These are phyloP conservation scores for Globisporangium middletonii DNA, from an alignment of 352 stramenopile genomes.

Conservation along the genomic window DNA sequence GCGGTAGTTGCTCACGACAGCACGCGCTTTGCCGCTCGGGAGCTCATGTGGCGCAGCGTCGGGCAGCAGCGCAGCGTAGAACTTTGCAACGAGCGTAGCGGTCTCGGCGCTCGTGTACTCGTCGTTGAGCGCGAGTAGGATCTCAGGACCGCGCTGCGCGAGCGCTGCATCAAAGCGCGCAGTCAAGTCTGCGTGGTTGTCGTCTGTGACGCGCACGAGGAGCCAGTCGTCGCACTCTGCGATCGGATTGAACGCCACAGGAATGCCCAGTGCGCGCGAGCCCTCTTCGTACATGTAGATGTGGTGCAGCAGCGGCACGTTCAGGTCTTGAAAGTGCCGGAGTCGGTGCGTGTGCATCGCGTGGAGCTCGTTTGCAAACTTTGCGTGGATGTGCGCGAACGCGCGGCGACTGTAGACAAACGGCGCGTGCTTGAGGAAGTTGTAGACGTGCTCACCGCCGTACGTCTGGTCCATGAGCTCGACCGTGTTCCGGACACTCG, in stretches of 20 bases:
- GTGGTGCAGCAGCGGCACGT: conserved; percentile 60
- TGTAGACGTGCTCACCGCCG: conserved; percentile 79
- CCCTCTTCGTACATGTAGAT: conserved; percentile 86
- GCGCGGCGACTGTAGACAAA: conserved; percentile 73
- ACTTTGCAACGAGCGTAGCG: conserved; percentile 41
- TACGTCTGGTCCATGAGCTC: conserved; percentile 63
- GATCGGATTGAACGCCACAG: conserved; percentile 63
- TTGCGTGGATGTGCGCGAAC: conserved; percentile 74
- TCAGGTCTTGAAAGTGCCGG: conserved; percentile 64
- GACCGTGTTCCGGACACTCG: conserved; percentile 74
- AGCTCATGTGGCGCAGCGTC: conserved; percentile 52
- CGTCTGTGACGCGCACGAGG: conserved; percentile 64
- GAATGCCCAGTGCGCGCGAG: conserved; percentile 41
- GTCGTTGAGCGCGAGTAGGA: conserved; percentile 78
- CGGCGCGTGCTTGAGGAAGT: conserved; percentile 82
- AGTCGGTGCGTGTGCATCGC: conserved; percentile 54
- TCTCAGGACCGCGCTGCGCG: conserved; percentile 39
- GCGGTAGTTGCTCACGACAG: conserved; percentile 73
- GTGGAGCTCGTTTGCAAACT: conserved; percentile 49
- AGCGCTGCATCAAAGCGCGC: conserved; percentile 33
- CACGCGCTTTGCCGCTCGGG: conserved; percentile 33
- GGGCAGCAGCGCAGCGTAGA: conserved; percentile 60
- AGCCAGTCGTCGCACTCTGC: conserved; percentile 75
- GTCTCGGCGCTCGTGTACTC: conserved; percentile 56
- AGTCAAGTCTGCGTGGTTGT: conserved; percentile 25